Base-by-base conservation (phyloP, 768 basidiomycete species). In the Suillus subluteus region DNA sequence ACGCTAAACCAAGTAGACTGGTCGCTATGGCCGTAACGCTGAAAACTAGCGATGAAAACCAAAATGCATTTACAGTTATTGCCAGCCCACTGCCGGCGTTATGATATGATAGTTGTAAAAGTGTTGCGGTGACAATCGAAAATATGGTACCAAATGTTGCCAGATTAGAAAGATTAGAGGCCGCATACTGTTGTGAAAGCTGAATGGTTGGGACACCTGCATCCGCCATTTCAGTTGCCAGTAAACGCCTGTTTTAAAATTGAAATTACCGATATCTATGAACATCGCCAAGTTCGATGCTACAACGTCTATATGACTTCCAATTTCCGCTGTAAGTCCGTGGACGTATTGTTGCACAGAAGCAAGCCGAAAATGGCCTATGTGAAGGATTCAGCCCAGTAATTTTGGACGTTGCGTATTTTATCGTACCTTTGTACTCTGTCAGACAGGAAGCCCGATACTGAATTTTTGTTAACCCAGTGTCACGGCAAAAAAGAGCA, bases 31-130 rank as follows among this genome's bases (percentile, higher is more conserved):
- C 79, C 11, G 77, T 78, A 58, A 82, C 81, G 59, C 79, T 81
- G 72, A 82, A 82, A n/a, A 82, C 81, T 55, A 82, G 65, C n/a
- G 81, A 82, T 6, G 77, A 79, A 67, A 82, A 82, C 81, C 82
- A 82, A 67, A 81, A 79, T 15, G 72, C 77, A 66, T 82, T 82
- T 35, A 82, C 80, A 4, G 75, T 71, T 46, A 76, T 70, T 38
- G 75, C 70, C 21, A 81, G 64, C 0, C 69, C 56, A 8, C 63
- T 75, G 1, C 67, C 70, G 26, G 69, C 73, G 43, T 71, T 65
- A 44, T 71, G 66, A 67, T 75, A 81, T 1, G 81, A 80, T 63
- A 77, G 81, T 66, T 82, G 81, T 68, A 81, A 68, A 1, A 79
- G 79, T 16, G 79, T 79, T 46, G 82, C 81, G 2, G 81, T 82